Evolutionary conservation across 2,329 filamentous ascomycete genomes (phyloP), one percentile per base, ranked within the genome.

Genomic region (Penicillium sp.): DNA sequence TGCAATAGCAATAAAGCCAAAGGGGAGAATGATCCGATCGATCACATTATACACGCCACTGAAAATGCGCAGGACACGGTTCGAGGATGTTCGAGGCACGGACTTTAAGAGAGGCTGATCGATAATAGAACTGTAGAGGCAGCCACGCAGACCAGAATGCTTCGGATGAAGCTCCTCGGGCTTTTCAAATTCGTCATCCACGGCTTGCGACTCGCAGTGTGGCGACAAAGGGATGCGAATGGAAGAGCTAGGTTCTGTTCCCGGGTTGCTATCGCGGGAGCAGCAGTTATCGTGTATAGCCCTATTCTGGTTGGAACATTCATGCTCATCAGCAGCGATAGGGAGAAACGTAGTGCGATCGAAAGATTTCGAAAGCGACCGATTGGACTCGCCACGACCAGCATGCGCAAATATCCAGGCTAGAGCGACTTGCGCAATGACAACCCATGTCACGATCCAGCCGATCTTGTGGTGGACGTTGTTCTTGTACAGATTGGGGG

Each of bases 401-500:
- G 83, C 81, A 58, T 89, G 84, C 42, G 82, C 77, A 52, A 87
- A 86, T 47, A 91, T 76, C 54, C 91, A 71, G 49, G 85, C 84
- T 70, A 96, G 78, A 39, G 89, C 67, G 16, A 89, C 82, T 77
- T 96, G 93, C 0, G 83, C 86, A 52, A 81, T 81, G 11, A 90
- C 81, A 3, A 93, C 79, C 80, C 85, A 89, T 3, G 89, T 93
- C 31, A 89, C 82, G 43, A 90, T 81, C 93, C 93, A 98, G 54
- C 92, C 92, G 43, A 93, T 82, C 73, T 90, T 92, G 78, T 91
- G 87, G 73, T 97, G 93, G n/a, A 88, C 85, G 70, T 96, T 96
- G 71, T 90, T 88, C 31, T 87, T 87, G 72, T 96, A 97, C 21
- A 97, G 78, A 70, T 96, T 90, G 1, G 92, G 91, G 0, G 91